Percentiles rank a stretch among this genome's conserved stretches.
These are phyloP conservation scores for Sesbania bispinosa DNA, from an alignment of 306 rosid genomes.

Conservation along the genomic window DNA sequence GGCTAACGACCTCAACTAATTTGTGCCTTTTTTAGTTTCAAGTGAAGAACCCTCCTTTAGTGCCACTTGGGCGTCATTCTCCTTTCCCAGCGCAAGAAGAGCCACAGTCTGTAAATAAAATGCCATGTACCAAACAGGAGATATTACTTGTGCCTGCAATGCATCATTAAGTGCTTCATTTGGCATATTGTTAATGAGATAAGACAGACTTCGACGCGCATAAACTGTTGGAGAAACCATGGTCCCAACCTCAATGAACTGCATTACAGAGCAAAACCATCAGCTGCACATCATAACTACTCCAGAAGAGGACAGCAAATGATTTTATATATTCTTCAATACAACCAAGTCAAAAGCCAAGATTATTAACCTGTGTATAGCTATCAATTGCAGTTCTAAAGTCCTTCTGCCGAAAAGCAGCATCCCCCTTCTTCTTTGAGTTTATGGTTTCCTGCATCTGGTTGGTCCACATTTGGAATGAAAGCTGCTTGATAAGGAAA, in stretches of 20 bases:
- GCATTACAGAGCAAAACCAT: conserved; percentile 36
- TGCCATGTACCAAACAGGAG: conserved; percentile 82
- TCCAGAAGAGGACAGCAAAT: conserved; percentile 16
- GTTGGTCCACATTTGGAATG: conserved; percentile 99
- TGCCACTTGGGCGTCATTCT: conserved; percentile 70
- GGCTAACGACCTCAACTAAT: neutral
- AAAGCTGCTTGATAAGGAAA: conserved; percentile 59
- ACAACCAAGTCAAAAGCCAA: neutral
- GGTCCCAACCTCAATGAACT: conserved; percentile 87
- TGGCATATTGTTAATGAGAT: conserved; percentile 68
- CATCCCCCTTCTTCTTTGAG: conserved; percentile 91
- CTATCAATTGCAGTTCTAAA: conserved; percentile 66
- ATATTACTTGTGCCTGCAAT: conserved; percentile 68
- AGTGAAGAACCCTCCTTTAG: conserved; percentile 75
- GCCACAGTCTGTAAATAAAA: conserved; percentile 75
- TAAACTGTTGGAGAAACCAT: conserved; percentile 85
- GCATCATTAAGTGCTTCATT: conserved; percentile 87
- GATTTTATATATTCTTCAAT: neutral
- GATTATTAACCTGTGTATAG: conserved; percentile 62
- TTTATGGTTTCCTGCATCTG: conserved; percentile 91
- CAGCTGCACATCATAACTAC: conserved; percentile 21
- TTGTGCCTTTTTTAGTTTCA: conserved; percentile 59
- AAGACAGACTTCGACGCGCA: conserved; percentile 89
- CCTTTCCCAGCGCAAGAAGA: conserved; percentile 57
- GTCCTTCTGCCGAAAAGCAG: conserved; percentile 78